These are phyloP conservation scores for Fusarium sp. DNA, from an alignment of 2,329 filamentous ascomycete genomes.

Conservation along the genomic window DNA sequence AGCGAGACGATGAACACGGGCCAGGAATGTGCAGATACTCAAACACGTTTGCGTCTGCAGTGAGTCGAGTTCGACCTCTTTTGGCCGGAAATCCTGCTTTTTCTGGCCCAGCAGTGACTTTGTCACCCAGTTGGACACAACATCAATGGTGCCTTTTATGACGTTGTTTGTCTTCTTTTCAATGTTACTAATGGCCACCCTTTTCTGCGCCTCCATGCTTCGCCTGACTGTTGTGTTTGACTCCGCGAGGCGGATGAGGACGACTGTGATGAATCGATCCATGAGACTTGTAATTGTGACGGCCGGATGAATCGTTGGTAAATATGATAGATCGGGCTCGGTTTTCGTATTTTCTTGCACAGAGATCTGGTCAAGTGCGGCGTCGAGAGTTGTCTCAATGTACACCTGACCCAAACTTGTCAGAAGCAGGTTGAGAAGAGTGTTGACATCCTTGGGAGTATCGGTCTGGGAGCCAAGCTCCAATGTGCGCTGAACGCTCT, in stretches of 20 bases:
- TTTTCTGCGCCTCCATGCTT: constrained; percentile 87
- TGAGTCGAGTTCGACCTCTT: constrained; percentile 81
- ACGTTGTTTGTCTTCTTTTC: constrained; percentile 82
- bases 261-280: constrained; percentile 89
- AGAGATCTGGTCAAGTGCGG: constrained; percentile 77
- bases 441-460: constrained; percentile 92
- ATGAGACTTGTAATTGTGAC: constrained; percentile 93
- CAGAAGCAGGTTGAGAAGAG: constrained; percentile 84
- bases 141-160: constrained; percentile 69
- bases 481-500: constrained; percentile 89
- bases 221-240: constrained; percentile 90
- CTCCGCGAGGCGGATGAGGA: constrained; percentile 89
- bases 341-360: constrained; percentile 81
- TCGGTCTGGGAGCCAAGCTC: constrained; percentile 90
- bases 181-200: constrained; percentile 77
- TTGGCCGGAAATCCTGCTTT: constrained; percentile 91
- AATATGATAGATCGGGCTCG: constrained; percentile 88
- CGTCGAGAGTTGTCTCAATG: constrained; percentile 74
- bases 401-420: constrained; percentile 89
- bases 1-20: constrained; percentile 71
- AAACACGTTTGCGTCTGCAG: constrained; percentile 89
- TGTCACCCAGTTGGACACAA: constrained; percentile 79
- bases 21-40: constrained; percentile 82
- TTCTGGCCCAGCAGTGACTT: constrained; percentile 81
- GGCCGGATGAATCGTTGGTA: constrained; percentile 80